Evolutionary conservation across 2,329 filamentous ascomycete species (phyloP).

Genomic region (Pseudohalonectria lignicola): DNA sequence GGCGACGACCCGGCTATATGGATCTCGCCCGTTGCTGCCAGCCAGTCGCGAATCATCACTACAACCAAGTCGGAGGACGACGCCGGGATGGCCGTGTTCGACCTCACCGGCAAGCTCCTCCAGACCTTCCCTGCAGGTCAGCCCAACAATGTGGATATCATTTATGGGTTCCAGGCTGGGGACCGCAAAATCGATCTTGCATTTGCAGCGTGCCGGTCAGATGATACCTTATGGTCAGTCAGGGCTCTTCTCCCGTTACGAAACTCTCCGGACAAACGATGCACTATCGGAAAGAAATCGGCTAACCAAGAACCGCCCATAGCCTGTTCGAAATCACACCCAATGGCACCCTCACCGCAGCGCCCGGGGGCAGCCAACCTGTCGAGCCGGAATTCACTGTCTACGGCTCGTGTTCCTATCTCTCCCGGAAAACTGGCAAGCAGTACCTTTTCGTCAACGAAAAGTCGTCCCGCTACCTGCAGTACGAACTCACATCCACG

Average conservation of each 20-base stretch:
- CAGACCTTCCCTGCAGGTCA: conserved; percentile 31
- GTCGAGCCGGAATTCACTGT: conserved; percentile 31
- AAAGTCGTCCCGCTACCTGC: conserved; percentile 40
- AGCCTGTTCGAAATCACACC: conserved; percentile 37
- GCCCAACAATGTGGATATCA: conserved; percentile 43
- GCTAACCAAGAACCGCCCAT: no score
- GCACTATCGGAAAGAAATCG: no score
- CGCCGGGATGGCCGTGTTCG: conserved; percentile 36
- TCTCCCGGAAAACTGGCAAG: conserved; percentile 30
- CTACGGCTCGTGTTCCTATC: conserved; percentile 42
- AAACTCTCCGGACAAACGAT: background rate
- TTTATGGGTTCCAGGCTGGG: conserved; percentile 34
- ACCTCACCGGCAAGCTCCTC: conserved; percentile 33
- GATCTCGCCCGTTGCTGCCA: conserved; percentile 27
- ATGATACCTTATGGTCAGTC: conserved; percentile 40
- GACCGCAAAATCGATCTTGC: conserved; percentile 32
- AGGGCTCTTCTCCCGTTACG: background rate
- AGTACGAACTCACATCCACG: conserved; percentile 34
- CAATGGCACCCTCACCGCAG: conserved; percentile 29
- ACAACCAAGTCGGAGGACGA: conserved; percentile 38
- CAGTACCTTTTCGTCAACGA: conserved; percentile 45
- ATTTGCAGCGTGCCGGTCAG: conserved; percentile 37
- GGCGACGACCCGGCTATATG: conserved; percentile 37
- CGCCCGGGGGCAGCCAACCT: conserved; percentile 33
- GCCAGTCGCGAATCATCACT: conserved; percentile 36